Evolutionary conservation across 1,139 yeast genomes (phyloP).

Genomic region (Lodderomyces oxycetoniae): DNA sequence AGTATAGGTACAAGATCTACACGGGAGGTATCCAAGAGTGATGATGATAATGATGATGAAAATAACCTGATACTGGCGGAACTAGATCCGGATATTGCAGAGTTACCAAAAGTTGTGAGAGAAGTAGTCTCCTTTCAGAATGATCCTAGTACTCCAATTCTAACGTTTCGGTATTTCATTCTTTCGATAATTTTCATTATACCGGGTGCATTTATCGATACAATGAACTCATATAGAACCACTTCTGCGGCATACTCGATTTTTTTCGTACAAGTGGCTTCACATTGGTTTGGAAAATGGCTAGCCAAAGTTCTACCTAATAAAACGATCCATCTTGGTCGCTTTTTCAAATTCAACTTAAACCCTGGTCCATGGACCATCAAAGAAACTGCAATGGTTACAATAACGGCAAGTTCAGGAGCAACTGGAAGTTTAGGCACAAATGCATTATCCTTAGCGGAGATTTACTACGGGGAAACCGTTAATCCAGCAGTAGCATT

Average conservation of each 20-base stretch:
- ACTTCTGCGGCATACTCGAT: conserved; percentile 46
- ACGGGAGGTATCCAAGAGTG: no score
- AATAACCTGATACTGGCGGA: no score
- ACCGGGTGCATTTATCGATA: conserved; percentile 48
- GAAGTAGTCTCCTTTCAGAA: conserved; percentile 35
- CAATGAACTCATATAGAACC: conserved; percentile 45
- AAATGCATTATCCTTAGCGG: conserved; percentile 37
- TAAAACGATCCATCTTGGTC: conserved; percentile 20
- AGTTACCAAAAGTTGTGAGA: conserved; percentile 28
- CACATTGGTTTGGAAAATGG: conserved; percentile 42
- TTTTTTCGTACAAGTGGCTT: conserved; percentile 42
- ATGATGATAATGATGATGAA: no score
- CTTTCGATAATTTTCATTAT: conserved; percentile 36
- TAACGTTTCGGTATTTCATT: conserved; percentile 41
- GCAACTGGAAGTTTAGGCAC: conserved; percentile 48
- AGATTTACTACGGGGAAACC: conserved; percentile 31
- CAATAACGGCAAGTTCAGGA: conserved; percentile 43
- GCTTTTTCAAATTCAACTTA: conserved; percentile 21
- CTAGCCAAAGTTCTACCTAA: conserved; percentile 33
- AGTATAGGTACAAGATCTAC: background rate
- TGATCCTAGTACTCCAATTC: conserved; percentile 31
- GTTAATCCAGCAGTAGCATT: conserved; percentile 32
- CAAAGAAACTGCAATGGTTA: conserved; percentile 41
- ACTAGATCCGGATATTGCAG: conserved; percentile 16
- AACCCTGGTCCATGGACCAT: conserved; percentile 49